Base-by-base conservation (phyloP, 257 asterid species). In the Prunella vulgaris region DNA sequence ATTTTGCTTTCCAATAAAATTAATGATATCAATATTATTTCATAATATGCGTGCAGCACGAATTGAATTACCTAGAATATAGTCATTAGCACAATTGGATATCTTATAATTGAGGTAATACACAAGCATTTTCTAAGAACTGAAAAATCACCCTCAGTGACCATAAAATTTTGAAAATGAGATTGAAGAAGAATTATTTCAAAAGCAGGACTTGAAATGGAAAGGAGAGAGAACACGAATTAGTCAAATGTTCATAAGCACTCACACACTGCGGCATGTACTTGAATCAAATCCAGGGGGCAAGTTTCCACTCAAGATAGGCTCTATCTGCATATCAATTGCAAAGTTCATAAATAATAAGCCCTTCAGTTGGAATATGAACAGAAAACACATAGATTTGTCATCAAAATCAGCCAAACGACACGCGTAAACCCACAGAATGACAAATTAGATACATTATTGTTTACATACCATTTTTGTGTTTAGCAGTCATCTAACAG, bases 231-330 rank as follows among this genome's bases (percentile, higher is more conserved):
- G 33, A 7, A 54, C 10, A 40, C 27, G 20, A 28, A 69, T 32
- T 69, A 60, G 10, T 66, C 38, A 62, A 59, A 62, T 20, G 66
- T 61, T 57, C 24, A 44, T n/a, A 61, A 73, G 77, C 68, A 88
- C 96, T 87, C 84, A 88, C 97, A 91, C 97, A 67, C 96, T 87
- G 85, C 96, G 92, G 86, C 97, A 88, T 76, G 93, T 77, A 80
- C 81, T 87, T 67, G 96, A 78, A 84, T 91, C 95, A 48, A 91
- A 91, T 25, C 97, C 94, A 70, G 96, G 90, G 24, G 96, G 96
- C 80, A 88, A 81, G 79, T 90, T 90, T 72, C 96, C 97, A 78
- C 96, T 90, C 82, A 84, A 81, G 81, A 88, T 86, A 74, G 96
- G 92, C 80, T 88, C 94, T 70, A 90, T 86, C 97, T 90, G 96